Evolutionary conservation across 164 flowering plant genomes (phyloP), one percentile per base, ranked within the genome.

Genomic region (Vitis riparia): DNA sequence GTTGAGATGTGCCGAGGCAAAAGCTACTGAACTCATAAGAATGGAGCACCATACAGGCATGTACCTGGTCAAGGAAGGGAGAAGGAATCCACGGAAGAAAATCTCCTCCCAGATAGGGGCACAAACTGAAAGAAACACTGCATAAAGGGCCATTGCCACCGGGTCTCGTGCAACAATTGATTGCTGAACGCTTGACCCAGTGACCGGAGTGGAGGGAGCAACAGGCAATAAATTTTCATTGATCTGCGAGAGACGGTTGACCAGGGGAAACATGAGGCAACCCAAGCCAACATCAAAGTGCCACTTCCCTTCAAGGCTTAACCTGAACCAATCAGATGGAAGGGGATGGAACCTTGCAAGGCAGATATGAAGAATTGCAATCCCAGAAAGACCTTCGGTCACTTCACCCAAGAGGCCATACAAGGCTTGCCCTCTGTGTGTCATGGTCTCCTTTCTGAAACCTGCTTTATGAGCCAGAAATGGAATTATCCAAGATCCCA

Each of bases 81-180:
- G 86, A 37, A 95, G 94, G 72, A 93, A 95, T 9, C 99, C 99
- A 23, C 99, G 86, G 69, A 95, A 95, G 8, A 95, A 88, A 13
- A 93, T 87, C 81, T 95, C 99, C 75, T 95, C 99, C 99, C 99
- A 95, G 10, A 95, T 72, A 3, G 99, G 99, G 30, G 99, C 98
- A 72, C 99, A 95, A 7, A 95, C 88, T 5, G 94, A 81, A 61
- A 95, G 94, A 15, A 95, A 96, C 13, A 89, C 55, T 14, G 87
- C 97, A 71, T 93, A 90, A 2, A 93, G 78, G 11, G 85, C 89
- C 99, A 95, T 95, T n/a, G 98, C 99, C 48, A 95, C 89, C 1
- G 97, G 98, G 69, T 95, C 98, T 8, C 94, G 82, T 8, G 98
- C 98, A 73, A 88, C 62, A 62, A 95, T 91, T n/a, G 98, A 95